These are phyloP conservation scores for Lactifluus hygrophoroides DNA, from an alignment of 768 basidiomycete genomes.

Conservation along the genomic window DNA sequence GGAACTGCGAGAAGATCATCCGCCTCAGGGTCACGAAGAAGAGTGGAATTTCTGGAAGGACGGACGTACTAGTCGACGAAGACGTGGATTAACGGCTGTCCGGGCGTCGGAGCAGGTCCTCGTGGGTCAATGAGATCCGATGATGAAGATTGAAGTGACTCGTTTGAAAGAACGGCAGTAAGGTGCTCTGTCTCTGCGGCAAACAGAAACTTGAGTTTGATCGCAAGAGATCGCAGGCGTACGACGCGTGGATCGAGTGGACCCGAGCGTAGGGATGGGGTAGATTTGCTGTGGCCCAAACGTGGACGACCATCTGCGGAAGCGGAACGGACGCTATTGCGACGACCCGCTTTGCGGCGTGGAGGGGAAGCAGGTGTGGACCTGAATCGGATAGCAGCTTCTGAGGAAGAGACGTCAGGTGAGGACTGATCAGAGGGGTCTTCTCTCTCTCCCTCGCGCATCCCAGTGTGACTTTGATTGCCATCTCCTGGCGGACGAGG, in stretches of 20 bases:
- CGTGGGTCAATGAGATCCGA: constrained; percentile 32
- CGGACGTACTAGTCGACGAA: constrained; percentile 54
- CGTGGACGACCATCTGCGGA: constrained; percentile 24
- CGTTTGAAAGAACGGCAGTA: constrained; percentile 25
- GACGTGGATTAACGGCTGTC: constrained; percentile 30
- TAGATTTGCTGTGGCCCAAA: constrained; percentile 39
- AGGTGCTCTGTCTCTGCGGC: constrained; percentile 38
- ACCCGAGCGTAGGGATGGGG: constrained; percentile 35
- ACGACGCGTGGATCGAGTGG: constrained; percentile 40
- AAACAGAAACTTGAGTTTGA: constrained; percentile 47
- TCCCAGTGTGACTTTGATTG: constrained; percentile 15
- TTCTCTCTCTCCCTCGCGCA: constrained; percentile 16
- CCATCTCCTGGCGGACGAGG: neutral
- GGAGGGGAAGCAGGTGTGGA: constrained; percentile 25
- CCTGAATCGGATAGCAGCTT: constrained; percentile 23
- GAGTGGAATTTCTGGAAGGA: constrained; percentile 11
- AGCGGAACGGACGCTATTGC: constrained; percentile 18
- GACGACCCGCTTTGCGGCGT: neutral
- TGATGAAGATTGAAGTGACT: constrained; percentile 21
- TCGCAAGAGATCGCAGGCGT: constrained; percentile 46
- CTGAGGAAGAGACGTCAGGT: constrained; percentile 24
- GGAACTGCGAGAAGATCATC: constrained; percentile 40
- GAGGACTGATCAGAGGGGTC: constrained; percentile 24
- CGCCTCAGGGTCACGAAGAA: neutral
- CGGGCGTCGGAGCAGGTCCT: constrained; percentile 27